Evolutionary conservation across 768 basidiomycete genomes (phyloP), one percentile per base, ranked within the genome.

Genomic region (Hydnomerulius pinastri): DNA sequence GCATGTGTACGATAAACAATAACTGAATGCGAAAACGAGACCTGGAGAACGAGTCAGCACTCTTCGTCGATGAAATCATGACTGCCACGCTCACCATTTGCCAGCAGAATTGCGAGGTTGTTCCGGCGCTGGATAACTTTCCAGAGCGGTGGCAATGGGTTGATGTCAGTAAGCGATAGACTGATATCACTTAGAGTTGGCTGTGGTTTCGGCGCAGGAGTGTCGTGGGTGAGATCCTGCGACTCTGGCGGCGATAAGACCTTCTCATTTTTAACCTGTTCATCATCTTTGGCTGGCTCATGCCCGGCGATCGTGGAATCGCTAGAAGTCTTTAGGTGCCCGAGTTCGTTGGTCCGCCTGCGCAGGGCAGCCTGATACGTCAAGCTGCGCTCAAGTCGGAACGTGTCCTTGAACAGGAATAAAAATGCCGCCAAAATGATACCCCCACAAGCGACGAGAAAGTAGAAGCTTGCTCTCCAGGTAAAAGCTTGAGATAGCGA

Each of bases 381-480:
- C 20, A 88, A 69, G 46, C 91, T 94, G 37, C 94, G 85, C 60
- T 93, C 90, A 47, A 78, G 72, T 15, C 92, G 80, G 71, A 90
- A 95, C 1, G 91, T 91, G 60, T 95, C 92, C 50, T 79, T 81
- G 73, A 93, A 90, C 61, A 86, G 72, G 20, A 85, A 65, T 28
- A 86, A 47, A 65, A 91, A 90, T 17, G 75, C 68, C 32, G 82
- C 37, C 43, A 81, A 72, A 43, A 77, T 78, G 28, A 76, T 24
- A 1, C 81, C 82, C 8, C 79, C 79, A 47, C 86, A 75, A 27
- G 84, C 83, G 1, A 79, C 73, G 20, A 93, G 77, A 65, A 94
- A 91, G 80, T 89, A 95, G 65, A 95, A 92, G 1, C 83, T 81
- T 7, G 85, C 81, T 30, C 89, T 79, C 93, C 94, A 96, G 44